Conservation (phyloP, 2,329 filamentous ascomycete genomes). For the Cordyceps militaris region DNA sequence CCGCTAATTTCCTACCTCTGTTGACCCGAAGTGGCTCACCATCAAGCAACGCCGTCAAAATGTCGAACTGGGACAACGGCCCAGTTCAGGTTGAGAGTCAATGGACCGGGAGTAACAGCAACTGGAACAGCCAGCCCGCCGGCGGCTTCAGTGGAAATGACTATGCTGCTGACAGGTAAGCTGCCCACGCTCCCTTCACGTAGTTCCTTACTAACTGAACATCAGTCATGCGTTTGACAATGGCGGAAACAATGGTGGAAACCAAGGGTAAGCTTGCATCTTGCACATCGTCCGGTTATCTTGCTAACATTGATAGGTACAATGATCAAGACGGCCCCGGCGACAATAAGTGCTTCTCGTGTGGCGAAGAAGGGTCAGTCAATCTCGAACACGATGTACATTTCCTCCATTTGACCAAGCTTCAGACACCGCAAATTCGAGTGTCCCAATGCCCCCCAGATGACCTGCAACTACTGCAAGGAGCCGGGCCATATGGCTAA, state of each 20-base stretch:
- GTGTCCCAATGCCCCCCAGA: constrained; percentile 27
- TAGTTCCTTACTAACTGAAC: not conserved
- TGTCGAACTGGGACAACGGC: not conserved
- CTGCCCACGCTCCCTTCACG: not conserved
- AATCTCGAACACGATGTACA: not conserved
- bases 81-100: constrained; percentile 2
- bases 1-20: too few relatives aligned
- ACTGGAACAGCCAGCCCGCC: not conserved
- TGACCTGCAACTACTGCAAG: constrained; percentile 39
- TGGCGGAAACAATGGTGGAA: not conserved
- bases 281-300: too few relatives aligned
- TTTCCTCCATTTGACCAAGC: not conserved
- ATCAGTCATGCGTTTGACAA: not conserved
- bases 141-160: not conserved
- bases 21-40: not conserved
- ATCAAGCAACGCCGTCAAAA: not conserved
- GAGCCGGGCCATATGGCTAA: constrained; percentile 47
- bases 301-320: constrained; percentile 3
- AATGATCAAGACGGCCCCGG: constrained; percentile 13
- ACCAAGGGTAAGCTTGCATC: not conserved
- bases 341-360: constrained; percentile 30
- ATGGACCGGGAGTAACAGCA: not conserved
- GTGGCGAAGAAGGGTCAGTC: constrained; percentile 30
- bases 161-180: not conserved
- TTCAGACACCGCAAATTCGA: constrained; percentile 27